Evolutionary conservation across 2,329 filamentous ascomycete genomes (phyloP), one percentile per base, ranked within the genome.

Genomic region (Cercospora sojina): DNA sequence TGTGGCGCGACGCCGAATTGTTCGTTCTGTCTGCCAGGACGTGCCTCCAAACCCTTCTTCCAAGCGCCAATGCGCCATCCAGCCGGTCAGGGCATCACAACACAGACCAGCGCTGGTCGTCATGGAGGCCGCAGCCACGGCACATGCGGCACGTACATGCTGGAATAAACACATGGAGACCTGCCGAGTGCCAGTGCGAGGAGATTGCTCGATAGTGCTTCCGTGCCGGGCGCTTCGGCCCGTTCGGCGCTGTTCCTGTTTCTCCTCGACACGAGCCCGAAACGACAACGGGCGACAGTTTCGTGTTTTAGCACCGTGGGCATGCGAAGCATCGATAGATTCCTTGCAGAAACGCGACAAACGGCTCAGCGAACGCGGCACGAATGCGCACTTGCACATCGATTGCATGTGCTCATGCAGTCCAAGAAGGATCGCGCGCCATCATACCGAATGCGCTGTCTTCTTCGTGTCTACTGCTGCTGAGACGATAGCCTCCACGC

Each of bases 241-340:
- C 47, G 47, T 27, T 53, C 47, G 47, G 23, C 23, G 47, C 23
- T 27, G 20, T 41, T 41, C 35, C 23, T 16, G 5, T 29, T 53
- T 10, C 23, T 13, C 43, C 13, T 16, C 13, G 16, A 41, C 35
- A 41, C 35, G 35, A 49, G 43, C 43, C 10, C 43, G 43, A 49
- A 49, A 6, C 43, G 43, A 23, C 18, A 49, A 20, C 43, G 6
- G 20, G 43, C 43, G 18, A 13, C 5, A 13, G 43, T 23, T 49
- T 23, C 18, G 43, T n/a, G 13, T 8, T 12, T 27, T 53, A 53
- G 47, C 47, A 53, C 23, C 47, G 7, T 53, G 8, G 23, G 47
- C 47, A 53, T 27, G 47, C 47, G 47, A 53, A 53, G 47, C 47
- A 53, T 53, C 53, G 53, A 57, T n/a, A 57, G 53, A 57, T 57